Conservation (phyloP, 495 filamentous ascomycete genomes). For the Aspergillus nidulans region DNA sequence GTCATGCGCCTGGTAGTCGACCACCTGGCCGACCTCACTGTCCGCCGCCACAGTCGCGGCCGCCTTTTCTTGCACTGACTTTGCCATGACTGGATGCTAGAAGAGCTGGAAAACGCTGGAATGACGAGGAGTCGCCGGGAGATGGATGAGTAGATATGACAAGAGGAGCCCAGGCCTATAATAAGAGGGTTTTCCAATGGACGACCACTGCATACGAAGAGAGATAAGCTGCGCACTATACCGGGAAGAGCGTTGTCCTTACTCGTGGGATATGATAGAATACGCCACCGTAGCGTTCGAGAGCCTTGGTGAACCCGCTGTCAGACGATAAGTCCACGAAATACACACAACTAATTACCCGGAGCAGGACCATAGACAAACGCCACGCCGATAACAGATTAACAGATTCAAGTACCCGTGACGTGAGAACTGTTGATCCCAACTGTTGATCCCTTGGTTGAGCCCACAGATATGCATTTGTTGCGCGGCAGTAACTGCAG, state of each 20-base stretch:
- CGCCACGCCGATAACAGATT: background rate
- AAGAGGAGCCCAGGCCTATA: background rate
- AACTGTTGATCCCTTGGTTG: too few relatives aligned
- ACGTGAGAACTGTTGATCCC: too few relatives aligned
- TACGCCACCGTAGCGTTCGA: background rate
- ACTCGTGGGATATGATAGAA: background rate
- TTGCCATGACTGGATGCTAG: background rate
- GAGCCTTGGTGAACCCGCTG: background rate
- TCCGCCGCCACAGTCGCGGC: background rate
- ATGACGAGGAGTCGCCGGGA: background rate
- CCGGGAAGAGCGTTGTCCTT: background rate
- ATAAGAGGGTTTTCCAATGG: too few relatives aligned
- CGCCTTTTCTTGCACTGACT: background rate
- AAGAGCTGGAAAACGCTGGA: background rate
- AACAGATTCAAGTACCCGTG: too few relatives aligned
- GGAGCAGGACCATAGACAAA: too few relatives aligned
- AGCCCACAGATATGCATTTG: too few relatives aligned
- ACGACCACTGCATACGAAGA: background rate
- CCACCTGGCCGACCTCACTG: conserved; percentile 1
- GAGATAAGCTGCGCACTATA: background rate
- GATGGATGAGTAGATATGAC: background rate
- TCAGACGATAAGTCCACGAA: background rate
- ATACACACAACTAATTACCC: too few relatives aligned
- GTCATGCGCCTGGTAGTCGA: conserved; percentile 2
- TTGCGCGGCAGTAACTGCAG: background rate